Percentiles rank a stretch among this genome's conserved stretches.
phyloP scores from a whole-genome alignment of 1,139 yeast species.

The Candida glucosophila region DNA sequence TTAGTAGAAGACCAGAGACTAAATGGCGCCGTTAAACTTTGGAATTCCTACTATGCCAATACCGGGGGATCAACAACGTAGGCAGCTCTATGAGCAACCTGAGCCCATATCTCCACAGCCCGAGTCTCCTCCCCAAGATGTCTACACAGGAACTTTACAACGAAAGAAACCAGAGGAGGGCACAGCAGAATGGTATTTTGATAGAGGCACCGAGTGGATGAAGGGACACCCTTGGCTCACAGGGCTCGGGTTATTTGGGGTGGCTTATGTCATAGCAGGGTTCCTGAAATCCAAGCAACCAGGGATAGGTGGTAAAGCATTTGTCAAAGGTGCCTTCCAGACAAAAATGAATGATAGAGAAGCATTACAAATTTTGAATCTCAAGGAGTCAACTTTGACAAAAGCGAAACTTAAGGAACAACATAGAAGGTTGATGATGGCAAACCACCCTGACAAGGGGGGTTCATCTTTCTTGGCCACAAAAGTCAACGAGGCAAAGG shows the following conservation, averaged over 20 bases:
- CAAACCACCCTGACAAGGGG: conserved; percentile 97
- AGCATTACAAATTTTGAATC: conserved; percentile 79
- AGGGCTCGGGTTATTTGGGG: conserved; percentile 60
- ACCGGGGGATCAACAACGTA: conserved; percentile 40
- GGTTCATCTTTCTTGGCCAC: conserved; percentile 95
- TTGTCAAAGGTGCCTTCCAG: conserved; percentile 82
- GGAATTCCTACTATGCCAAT: conserved; percentile 53
- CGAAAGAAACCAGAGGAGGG: conserved; percentile 36
- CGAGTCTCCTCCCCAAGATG: conserved; percentile 12
- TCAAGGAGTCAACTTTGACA: conserved; percentile 71
- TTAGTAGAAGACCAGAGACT: conserved; percentile 1
- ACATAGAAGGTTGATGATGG: conserved; percentile 52
- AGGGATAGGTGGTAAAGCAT: conserved; percentile 65
- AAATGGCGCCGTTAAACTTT: conserved; percentile 17
- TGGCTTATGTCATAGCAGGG: conserved; percentile 62
- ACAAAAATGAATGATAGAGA: conserved; percentile 84
- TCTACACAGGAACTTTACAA: conserved; percentile 36
- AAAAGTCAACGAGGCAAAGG: conserved; percentile 95
- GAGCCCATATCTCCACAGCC: conserved; percentile 9
- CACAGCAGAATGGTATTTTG: conserved; percentile 61
- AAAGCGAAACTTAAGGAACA: conserved; percentile 81
- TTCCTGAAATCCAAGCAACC: conserved; percentile 62
- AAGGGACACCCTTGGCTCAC: conserved; percentile 73
- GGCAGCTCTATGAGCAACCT: too few relatives aligned
- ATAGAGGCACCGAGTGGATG: conserved; percentile 53